These are phyloP conservation scores for Pilobolus umbonatus DNA, from an alignment of 192 early-diverging fungal genomes.

Conservation along the genomic window DNA sequence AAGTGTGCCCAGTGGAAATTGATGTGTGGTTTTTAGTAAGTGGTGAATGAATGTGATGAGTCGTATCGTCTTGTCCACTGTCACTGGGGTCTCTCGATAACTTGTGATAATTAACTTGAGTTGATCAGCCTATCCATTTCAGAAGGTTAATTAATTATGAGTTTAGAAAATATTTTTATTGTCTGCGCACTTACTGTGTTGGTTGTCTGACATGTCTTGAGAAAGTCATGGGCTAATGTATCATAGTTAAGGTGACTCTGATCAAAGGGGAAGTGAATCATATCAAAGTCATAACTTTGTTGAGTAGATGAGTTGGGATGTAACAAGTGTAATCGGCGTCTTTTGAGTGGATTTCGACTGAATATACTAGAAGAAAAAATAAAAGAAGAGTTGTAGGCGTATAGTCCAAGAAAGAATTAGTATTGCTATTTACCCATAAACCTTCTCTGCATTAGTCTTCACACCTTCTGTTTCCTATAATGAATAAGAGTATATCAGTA, in stretches of 20 bases:
- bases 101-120: conserved; percentile 24
- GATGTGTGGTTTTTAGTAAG: conserved; percentile 12
- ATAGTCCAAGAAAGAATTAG: too few relatives aligned
- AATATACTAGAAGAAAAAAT: conserved; percentile 17
- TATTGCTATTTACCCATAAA: too few relatives aligned
- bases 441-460: too few relatives aligned
- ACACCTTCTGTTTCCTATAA: too few relatives aligned
- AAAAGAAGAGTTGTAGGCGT: background rate
- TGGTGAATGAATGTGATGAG: conserved; percentile 32
- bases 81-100: conserved; percentile 30
- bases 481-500: too few relatives aligned
- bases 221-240: conserved; percentile 23
- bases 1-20: conserved; percentile 27
- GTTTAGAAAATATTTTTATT: background rate
- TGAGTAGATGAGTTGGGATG: conserved; percentile 17
- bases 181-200: conserved; percentile 15
- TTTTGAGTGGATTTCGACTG: conserved; percentile 19
- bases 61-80: conserved; percentile 20
- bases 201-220: conserved; percentile 21
- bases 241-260: conserved; percentile 21
- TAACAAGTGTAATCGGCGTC: conserved; percentile 28
- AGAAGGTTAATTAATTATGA: background rate
- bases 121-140: conserved; percentile 23
- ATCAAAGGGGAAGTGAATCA: conserved; percentile 10
- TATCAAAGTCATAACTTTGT: conserved; percentile 13